Evolutionary conservation across 345 rosid species (phyloP).

Genomic region (Sisymbrium altissimum): DNA sequence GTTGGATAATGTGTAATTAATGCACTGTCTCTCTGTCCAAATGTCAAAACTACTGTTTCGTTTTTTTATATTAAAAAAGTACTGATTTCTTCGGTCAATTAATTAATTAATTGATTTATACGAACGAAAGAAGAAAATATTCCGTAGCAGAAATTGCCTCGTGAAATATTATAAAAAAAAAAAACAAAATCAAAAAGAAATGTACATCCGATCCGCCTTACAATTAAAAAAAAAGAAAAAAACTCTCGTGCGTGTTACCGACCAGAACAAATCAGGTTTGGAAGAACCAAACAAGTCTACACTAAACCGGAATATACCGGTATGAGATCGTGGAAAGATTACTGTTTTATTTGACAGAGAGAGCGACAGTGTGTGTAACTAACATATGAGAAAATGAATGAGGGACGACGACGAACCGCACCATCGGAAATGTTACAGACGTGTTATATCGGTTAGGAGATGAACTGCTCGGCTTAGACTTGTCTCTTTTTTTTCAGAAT

Average conservation of each 20-base stretch:
- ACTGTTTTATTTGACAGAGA: conserved; percentile 13
- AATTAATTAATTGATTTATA: background rate
- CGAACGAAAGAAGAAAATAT: background rate
- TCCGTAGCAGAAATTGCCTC: background rate
- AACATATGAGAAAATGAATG: background rate
- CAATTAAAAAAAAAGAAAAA: background rate
- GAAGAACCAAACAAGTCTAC: conserved; percentile 26
- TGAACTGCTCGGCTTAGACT: conserved; percentile 26
- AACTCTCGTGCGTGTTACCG: conserved; percentile 1
- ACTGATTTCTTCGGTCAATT: background rate
- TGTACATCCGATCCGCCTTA: conserved; percentile 15
- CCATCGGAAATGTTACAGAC: conserved; percentile 1
- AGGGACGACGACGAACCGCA: background rate
- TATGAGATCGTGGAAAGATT: conserved; percentile 18
- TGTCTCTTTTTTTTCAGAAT: conserved; percentile 32
- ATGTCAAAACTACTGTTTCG: too few species aligned
- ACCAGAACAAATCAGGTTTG: conserved; percentile 22
- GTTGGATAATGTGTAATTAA: conserved; percentile 24
- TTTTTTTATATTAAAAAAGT: background rate
- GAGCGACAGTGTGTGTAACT: background rate
- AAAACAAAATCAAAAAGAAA: background rate
- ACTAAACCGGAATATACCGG: conserved; percentile 15
- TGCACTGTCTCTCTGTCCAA: too few species aligned
- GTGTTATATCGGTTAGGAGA: conserved; percentile 33
- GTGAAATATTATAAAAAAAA: too few species aligned